Evolutionary conservation across 257 asterid species (phyloP).

Genomic region (Solanum paucissectum): DNA sequence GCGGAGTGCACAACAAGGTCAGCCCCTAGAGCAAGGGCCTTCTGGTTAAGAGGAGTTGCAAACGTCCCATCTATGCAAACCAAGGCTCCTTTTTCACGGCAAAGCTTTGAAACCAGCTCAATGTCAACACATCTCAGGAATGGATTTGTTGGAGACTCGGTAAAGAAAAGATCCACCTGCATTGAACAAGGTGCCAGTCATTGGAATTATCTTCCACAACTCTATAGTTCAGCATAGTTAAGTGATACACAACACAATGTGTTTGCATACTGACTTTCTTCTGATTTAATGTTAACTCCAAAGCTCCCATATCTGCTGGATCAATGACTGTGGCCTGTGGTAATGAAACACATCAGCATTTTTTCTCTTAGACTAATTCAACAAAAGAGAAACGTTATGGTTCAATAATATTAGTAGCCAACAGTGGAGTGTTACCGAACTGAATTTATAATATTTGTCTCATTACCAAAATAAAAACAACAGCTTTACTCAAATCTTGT

Average conservation of each 20-base stretch:
- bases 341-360: neutral
- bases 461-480: neutral
- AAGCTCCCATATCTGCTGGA: slow-evolving; percentile 81
- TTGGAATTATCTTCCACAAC: neutral
- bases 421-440: neutral
- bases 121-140: slow-evolving; percentile 89
- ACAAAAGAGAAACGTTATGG: neutral
- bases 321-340: slow-evolving; percentile 85
- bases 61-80: slow-evolving; percentile 87
- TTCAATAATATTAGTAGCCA: neutral
- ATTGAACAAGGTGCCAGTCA: slow-evolving; percentile 10
- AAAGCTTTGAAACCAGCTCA: slow-evolving; percentile 78
- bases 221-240: neutral
- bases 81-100: slow-evolving; percentile 78
- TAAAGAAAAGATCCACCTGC: slow-evolving; percentile 79
- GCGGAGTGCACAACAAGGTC: slow-evolving; percentile 85
- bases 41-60: slow-evolving; percentile 93
- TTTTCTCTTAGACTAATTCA: neutral
- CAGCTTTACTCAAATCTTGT: neutral
- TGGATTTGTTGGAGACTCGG: slow-evolving; percentile 94
- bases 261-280: slow-evolving; percentile 39
- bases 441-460: neutral
- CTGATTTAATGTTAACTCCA: slow-evolving; percentile 61
- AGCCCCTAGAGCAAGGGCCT: slow-evolving; percentile 88
- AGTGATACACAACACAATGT: neutral